These are phyloP conservation scores for Aspergillus pseudoviridinutans DNA, from an alignment of 2,329 filamentous ascomycete genomes.

Conservation along the genomic window DNA sequence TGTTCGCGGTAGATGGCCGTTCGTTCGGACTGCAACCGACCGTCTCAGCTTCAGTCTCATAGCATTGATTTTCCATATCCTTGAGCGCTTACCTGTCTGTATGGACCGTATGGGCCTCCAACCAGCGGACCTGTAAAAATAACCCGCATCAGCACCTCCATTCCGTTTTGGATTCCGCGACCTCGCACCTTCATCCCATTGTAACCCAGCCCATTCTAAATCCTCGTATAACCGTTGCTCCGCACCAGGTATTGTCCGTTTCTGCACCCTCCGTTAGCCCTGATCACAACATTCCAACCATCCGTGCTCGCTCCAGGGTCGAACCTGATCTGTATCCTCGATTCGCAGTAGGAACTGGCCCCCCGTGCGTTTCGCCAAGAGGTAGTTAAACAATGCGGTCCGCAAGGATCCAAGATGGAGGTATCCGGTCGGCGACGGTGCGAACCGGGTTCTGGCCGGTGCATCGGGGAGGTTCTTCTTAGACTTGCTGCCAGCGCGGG, in stretches of 20 bases:
- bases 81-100: slow-evolving; percentile 62
- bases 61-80: not conserved
- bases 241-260: slow-evolving; percentile 74
- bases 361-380: slow-evolving; percentile 80
- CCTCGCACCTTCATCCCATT: slow-evolving; percentile 80
- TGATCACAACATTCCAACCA: not conserved
- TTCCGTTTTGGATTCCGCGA: too few relatives aligned
- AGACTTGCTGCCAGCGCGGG: slow-evolving; percentile 23
- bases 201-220: slow-evolving; percentile 79
- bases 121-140: slow-evolving; percentile 63
- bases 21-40: slow-evolving; percentile 64
- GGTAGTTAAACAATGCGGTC: slow-evolving; percentile 92
- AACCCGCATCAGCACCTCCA: not conserved
- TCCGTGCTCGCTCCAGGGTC: slow-evolving; percentile 15
- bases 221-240: slow-evolving; percentile 75
- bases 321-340: slow-evolving; percentile 90
- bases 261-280: slow-evolving; percentile 50
- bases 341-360: slow-evolving; percentile 88
- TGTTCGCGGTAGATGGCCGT: slow-evolving; percentile 68
- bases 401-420: slow-evolving; percentile 87
- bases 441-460: slow-evolving; percentile 79
- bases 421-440: slow-evolving; percentile 91
- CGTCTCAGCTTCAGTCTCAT: not conserved
- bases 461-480: slow-evolving; percentile 42
- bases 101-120: slow-evolving; percentile 78